Conservation (phyloP, 2,329 filamentous ascomycete species). For the Dryadomyces sulphureus region DNA sequence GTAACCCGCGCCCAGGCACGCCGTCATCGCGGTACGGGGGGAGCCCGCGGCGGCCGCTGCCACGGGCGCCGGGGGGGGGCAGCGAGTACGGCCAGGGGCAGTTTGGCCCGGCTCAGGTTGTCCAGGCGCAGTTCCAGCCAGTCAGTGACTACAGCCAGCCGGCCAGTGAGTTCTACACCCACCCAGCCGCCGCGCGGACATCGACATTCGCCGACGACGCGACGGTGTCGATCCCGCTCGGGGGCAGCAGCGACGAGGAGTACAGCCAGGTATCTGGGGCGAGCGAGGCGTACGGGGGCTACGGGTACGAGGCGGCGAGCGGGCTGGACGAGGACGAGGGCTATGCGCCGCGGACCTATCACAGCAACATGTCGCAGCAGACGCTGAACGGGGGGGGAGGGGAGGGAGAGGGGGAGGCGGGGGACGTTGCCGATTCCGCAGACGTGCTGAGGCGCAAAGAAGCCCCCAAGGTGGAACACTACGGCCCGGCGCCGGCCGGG, state of each 20-base stretch:
- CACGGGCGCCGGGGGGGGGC: constrained; percentile 77
- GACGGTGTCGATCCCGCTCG: constrained; percentile 57
- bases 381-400: constrained; percentile 34
- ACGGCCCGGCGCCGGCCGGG: constrained; percentile 74
- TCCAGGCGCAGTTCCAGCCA: too few relatives aligned
- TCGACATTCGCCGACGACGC: constrained; percentile 50
- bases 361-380: constrained; percentile 30
- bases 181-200: constrained; percentile 24
- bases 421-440: constrained; percentile 18
- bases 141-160: too few relatives aligned
- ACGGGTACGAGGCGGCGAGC: constrained; percentile 15
- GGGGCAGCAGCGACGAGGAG: constrained; percentile 15
- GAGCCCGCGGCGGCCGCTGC: constrained; percentile 73
- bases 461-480: constrained; percentile 51
- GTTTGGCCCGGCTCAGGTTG: too few relatives aligned
- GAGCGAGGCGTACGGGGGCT: constrained; percentile 4
- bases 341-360: constrained; percentile 48
- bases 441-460: constrained; percentile 5
- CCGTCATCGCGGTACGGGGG: constrained; percentile 80
- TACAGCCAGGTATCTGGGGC: constrained; percentile 59
- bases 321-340: constrained; percentile 30
- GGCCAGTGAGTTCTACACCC: too few relatives aligned
- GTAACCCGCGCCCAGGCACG: constrained; percentile 77
- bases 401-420: not conserved
- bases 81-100: too few relatives aligned